Evolutionary conservation across 257 asterid species (phyloP).

Genomic region (Solanum arcanum): DNA sequence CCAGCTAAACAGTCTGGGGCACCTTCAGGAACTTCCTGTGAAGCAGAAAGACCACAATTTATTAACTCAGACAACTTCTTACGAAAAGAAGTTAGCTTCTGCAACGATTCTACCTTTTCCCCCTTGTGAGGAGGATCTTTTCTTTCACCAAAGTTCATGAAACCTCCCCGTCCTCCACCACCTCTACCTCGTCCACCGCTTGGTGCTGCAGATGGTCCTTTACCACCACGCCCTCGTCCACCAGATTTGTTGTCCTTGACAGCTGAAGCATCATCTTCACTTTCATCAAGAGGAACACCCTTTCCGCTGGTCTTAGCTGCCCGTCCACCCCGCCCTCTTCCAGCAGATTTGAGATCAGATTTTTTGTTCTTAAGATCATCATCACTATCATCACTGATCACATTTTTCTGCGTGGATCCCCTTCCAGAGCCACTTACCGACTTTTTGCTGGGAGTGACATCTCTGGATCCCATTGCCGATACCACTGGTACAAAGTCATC

Average conservation of each 20-base stretch:
- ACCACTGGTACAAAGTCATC: conserved; percentile 45
- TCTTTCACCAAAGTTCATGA: conserved; percentile 95
- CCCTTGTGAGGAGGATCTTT: conserved; percentile 99
- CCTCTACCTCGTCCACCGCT: conserved; percentile 87
- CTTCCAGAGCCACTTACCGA: conserved; percentile 60
- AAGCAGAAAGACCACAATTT: conserved; percentile 8
- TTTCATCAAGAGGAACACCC: conserved; percentile 36
- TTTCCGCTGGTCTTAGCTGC: conserved; percentile 21
- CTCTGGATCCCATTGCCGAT: conserved; percentile 33
- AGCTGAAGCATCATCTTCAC: conserved; percentile 51
- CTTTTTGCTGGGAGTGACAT: conserved; percentile 53
- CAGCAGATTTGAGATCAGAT: conserved; percentile 46
- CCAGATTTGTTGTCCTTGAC: conserved; percentile 48
- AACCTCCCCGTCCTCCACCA: conserved; percentile 96
- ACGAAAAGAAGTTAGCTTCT: conserved; percentile 1
- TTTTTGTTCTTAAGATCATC: conserved; percentile 20
- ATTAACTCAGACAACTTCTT: neutral
- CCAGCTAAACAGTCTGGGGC: conserved; percentile 79
- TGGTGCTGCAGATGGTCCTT: conserved; percentile 47
- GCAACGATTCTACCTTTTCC: conserved; percentile 55
- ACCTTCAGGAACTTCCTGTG: conserved; percentile 97
- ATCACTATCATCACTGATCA: conserved; percentile 37
- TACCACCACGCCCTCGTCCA: conserved; percentile 92
- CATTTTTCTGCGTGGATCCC: conserved; percentile 37
- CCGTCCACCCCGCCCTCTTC: conserved; percentile 72